Evolutionary conservation across 2,329 filamentous ascomycete genomes (phyloP).

Genomic region (Claviceps monticola): DNA sequence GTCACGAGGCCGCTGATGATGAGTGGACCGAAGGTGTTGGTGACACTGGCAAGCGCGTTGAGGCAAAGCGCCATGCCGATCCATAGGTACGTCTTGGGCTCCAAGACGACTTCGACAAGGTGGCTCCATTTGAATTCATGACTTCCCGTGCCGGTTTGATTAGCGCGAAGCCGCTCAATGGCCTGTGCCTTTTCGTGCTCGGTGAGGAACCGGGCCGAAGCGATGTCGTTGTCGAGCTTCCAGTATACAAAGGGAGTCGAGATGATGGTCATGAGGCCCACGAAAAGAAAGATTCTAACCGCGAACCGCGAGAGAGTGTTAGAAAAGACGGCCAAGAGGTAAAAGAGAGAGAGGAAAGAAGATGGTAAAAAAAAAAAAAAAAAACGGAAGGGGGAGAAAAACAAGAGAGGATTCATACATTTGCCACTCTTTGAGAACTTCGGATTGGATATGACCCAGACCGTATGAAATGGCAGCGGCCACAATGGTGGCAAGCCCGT

Average conservation of each 20-base stretch:
- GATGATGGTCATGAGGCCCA: constrained; percentile 44
- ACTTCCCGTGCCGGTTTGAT: constrained; percentile 62
- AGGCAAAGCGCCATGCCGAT: constrained; percentile 45
- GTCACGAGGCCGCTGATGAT: constrained; percentile 48
- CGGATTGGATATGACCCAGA: constrained; percentile 35
- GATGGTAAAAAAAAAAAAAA: neutral
- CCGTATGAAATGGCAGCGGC: constrained; percentile 43
- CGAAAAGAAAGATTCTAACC: constrained; percentile 39
- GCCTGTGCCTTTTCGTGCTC: constrained; percentile 54
- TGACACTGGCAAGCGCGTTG: constrained; percentile 50
- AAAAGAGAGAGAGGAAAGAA: neutral
- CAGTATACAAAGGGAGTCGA: constrained; percentile 45
- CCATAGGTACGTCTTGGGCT: constrained; percentile 45
- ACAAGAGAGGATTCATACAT: constrained; percentile 7
- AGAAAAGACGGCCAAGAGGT: neutral
- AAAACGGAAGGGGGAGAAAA: neutral
- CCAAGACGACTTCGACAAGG: constrained; percentile 34
- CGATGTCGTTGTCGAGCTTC: constrained; percentile 45
- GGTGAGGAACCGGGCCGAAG: constrained; percentile 42
- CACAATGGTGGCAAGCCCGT: constrained; percentile 41
- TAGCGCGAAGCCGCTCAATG: constrained; percentile 56
- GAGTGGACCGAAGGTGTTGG: constrained; percentile 50
- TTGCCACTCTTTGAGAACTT: constrained; percentile 11
- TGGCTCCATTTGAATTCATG: constrained; percentile 57
- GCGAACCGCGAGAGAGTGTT: neutral